Evolutionary conservation across 305 asterid genomes (phyloP).

Genomic region (Fraxinus sp.): DNA sequence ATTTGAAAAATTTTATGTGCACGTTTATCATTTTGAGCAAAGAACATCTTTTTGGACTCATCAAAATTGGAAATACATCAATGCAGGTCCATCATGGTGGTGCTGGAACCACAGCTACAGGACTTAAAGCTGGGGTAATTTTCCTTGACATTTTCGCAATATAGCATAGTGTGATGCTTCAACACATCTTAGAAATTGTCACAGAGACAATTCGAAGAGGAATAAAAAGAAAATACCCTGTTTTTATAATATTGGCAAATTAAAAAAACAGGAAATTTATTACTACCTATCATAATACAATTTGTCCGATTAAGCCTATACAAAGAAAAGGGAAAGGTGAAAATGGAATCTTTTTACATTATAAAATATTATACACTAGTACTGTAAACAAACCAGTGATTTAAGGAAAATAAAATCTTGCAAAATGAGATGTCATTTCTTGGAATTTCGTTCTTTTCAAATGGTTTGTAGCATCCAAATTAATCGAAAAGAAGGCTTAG

Average conservation of each 20-base stretch:
- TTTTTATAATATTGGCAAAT: not conserved
- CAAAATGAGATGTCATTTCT: not conserved
- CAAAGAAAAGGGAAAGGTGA: not conserved
- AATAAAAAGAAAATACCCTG: not conserved
- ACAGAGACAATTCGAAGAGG: not conserved
- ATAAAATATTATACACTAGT: not conserved
- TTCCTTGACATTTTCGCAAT: not conserved
- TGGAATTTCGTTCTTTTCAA: not conserved
- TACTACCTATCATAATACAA: not conserved
- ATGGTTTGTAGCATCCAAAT: not conserved
- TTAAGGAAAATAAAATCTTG: not conserved
- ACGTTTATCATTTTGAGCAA: not conserved
- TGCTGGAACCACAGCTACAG: conserved; percentile 96
- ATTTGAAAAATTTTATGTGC: not conserved
- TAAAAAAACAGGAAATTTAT: not conserved
- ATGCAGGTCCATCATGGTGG: conserved; percentile 95
- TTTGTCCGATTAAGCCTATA: not conserved
- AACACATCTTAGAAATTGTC: not conserved
- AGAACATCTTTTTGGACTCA: not conserved
- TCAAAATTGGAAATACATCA: conserved; percentile 11
- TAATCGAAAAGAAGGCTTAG: not conserved
- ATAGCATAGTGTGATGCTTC: not conserved
- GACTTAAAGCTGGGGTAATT: conserved; percentile 88
- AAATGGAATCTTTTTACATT: not conserved
- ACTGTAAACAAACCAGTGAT: not conserved